Conservation (phyloP, 805 yeast species). For the Dipodascopsis tothii region DNA sequence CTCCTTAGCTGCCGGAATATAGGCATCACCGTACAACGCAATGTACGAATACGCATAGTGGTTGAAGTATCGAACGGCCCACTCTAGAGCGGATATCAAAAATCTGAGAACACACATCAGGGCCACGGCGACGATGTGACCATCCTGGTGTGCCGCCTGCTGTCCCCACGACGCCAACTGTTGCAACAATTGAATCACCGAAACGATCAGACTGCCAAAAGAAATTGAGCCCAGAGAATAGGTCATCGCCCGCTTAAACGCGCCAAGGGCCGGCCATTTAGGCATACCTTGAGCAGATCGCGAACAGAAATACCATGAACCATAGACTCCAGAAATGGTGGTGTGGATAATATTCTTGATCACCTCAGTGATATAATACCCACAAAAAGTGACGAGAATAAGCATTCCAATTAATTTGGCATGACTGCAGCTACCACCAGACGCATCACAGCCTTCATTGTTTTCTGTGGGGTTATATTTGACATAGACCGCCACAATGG, state of each 20-base stretch:
- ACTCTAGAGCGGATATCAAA: constrained; percentile 57
- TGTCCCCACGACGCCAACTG: constrained; percentile 48
- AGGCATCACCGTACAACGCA: constrained; percentile 78
- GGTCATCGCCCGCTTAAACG: constrained; percentile 72
- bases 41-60: constrained; percentile 83
- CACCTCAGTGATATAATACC: constrained; percentile 76
- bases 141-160: constrained; percentile 46
- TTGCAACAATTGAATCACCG: constrained; percentile 59
- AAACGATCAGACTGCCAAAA: constrained; percentile 70
- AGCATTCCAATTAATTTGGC: constrained; percentile 60
- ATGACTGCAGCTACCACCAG: constrained; percentile 51
- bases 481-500: constrained; percentile 68
- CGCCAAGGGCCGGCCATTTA: constrained; percentile 67
- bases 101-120: constrained; percentile 47
- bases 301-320: constrained; percentile 83
- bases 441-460: constrained; percentile 40
- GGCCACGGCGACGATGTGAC: constrained; percentile 46
- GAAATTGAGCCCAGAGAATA: constrained; percentile 86
- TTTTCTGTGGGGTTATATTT: constrained; percentile 59
- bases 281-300: constrained; percentile 74
- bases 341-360: constrained; percentile 73
- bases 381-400: constrained; percentile 71
- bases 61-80: constrained; percentile 79
- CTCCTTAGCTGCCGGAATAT: constrained; percentile 67
- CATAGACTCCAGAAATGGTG: constrained; percentile 74